Percentiles rank a stretch among this genome's conserved stretches.
Evolutionary conservation across 208 protist species (phyloP).

Genomic region (Strigomonas galati): DNA sequence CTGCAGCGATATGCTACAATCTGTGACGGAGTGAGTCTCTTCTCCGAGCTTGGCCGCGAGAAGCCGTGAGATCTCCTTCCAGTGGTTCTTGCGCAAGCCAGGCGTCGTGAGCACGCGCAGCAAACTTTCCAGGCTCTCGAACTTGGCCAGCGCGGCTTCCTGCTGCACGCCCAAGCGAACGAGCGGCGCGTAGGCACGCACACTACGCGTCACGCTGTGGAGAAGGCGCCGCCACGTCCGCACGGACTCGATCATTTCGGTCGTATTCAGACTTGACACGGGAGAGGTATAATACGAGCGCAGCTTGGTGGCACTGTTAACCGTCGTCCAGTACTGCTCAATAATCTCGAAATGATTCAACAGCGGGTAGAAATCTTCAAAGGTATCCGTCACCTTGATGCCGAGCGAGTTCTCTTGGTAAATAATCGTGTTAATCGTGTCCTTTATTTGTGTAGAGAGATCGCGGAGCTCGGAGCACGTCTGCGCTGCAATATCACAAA

Average conservation of each 20-base stretch:
- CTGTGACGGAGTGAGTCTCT: slow-evolving; percentile 38
- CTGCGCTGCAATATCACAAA: slow-evolving; percentile 83
- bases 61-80: slow-evolving; percentile 80
- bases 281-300: slow-evolving; percentile 71
- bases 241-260: slow-evolving; percentile 67
- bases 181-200: slow-evolving; percentile 66
- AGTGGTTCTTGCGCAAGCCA: slow-evolving; percentile 82
- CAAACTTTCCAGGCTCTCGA: slow-evolving; percentile 71
- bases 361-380: slow-evolving; percentile 61
- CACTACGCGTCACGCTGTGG: slow-evolving; percentile 59
- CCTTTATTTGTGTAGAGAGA: slow-evolving; percentile 51
- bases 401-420: slow-evolving; percentile 54
- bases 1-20: slow-evolving; percentile 55
- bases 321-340: slow-evolving; percentile 76
- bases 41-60: slow-evolving; percentile 46
- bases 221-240: slow-evolving; percentile 75
- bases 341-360: slow-evolving; percentile 74
- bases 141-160: slow-evolving; percentile 68
- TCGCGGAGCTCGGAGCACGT: slow-evolving; percentile 75
- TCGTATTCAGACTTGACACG: slow-evolving; percentile 46
- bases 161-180: slow-evolving; percentile 77
- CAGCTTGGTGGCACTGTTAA: slow-evolving; percentile 60
- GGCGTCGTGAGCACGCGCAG: slow-evolving; percentile 68
- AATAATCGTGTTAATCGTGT: slow-evolving; percentile 47
- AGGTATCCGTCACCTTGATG: slow-evolving; percentile 36